Percentiles rank a stretch among this genome's conserved stretches.
These are phyloP conservation scores for Dendryphion nanum DNA, from an alignment of 2,329 filamentous ascomycete genomes.

Conservation along the genomic window DNA sequence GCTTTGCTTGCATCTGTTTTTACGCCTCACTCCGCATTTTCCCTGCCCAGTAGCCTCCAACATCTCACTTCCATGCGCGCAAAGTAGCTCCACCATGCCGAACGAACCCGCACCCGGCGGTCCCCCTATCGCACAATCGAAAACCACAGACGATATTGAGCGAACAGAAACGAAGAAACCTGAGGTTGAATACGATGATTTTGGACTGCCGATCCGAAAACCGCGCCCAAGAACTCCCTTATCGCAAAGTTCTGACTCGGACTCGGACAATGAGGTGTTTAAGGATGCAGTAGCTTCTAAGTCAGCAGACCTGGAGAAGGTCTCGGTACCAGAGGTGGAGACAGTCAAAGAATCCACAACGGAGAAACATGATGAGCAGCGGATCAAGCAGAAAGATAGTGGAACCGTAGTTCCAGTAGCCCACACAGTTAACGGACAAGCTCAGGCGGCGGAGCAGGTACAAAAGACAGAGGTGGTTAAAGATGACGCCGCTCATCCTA, in stretches of 20 bases:
- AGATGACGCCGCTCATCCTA: slow-evolving; percentile 6
- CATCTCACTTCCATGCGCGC: slow-evolving; percentile 9
- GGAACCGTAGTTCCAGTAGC: too few relatives aligned
- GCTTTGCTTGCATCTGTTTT: too few relatives aligned
- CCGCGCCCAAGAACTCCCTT: slow-evolving; percentile 31
- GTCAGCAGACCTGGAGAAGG: slow-evolving; percentile 21
- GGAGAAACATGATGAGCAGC: too few relatives aligned
- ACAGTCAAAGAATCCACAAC: too few relatives aligned
- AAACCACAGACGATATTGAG: slow-evolving; percentile 12
- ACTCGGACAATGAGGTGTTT: slow-evolving; percentile 27
- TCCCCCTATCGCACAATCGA: slow-evolving; percentile 23
- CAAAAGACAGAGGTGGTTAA: slow-evolving; percentile 3
- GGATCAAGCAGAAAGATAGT: too few relatives aligned
- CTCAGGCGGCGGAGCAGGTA: neutral
- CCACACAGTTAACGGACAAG: neutral
- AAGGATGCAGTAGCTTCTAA: slow-evolving; percentile 26
- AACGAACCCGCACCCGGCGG: slow-evolving; percentile 18
- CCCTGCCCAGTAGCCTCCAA: neutral
- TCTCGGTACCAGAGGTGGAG: slow-evolving; percentile 22
- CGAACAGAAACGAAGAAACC: slow-evolving; percentile 10
- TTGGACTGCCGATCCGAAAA: slow-evolving; percentile 65
- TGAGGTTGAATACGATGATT: slow-evolving; percentile 62
- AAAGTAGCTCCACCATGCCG: slow-evolving; percentile 14
- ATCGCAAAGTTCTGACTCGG: slow-evolving; percentile 21
- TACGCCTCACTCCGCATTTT: too few relatives aligned